These are phyloP conservation scores for Vitis riparia DNA, from an alignment of 164 flowering plant species.

Conservation along the genomic window DNA sequence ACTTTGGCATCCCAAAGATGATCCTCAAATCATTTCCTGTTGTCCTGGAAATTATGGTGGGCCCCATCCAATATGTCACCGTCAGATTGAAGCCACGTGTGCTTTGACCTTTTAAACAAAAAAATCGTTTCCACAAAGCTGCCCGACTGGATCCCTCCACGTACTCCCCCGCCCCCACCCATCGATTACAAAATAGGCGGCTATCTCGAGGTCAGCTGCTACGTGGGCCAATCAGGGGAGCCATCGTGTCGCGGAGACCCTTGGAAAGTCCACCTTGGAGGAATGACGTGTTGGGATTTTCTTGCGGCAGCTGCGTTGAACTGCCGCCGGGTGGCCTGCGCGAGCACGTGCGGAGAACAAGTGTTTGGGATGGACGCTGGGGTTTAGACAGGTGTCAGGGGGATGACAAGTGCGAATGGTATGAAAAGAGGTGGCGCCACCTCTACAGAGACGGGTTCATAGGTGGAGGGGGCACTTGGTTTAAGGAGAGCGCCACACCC, in stretches of 20 bases:
- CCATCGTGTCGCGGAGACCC: not conserved
- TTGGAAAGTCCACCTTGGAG: constrained; percentile 8
- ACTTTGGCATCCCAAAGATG: not conserved
- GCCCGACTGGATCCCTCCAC: not conserved
- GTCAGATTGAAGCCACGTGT: not conserved
- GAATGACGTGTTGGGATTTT: constrained; percentile 15
- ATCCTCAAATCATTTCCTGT: not conserved
- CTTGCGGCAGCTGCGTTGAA: constrained; percentile 9
- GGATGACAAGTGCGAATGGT: too few species aligned
- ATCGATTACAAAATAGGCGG: not conserved
- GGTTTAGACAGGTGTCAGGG: too few species aligned
- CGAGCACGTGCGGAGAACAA: too few species aligned
- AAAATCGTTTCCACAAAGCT: not conserved
- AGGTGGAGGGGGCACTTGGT: too few species aligned
- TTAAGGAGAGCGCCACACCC: too few species aligned
- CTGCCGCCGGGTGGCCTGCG: not conserved
- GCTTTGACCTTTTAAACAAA: not conserved
- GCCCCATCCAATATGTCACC: not conserved
- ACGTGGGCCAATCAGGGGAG: constrained; percentile 11
- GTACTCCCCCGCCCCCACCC: not conserved
- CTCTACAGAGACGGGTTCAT: too few species aligned
- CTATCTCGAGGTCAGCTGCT: not conserved
- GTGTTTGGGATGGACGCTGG: too few species aligned
- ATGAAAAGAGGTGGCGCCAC: too few species aligned
- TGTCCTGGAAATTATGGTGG: not conserved